A percentile compares a stretch with the other conserved stretches of the same genome.
Conservation (phyloP, 1,284 basidiomycete species). For the Microbotryum silenes-acaulis region DNA sequence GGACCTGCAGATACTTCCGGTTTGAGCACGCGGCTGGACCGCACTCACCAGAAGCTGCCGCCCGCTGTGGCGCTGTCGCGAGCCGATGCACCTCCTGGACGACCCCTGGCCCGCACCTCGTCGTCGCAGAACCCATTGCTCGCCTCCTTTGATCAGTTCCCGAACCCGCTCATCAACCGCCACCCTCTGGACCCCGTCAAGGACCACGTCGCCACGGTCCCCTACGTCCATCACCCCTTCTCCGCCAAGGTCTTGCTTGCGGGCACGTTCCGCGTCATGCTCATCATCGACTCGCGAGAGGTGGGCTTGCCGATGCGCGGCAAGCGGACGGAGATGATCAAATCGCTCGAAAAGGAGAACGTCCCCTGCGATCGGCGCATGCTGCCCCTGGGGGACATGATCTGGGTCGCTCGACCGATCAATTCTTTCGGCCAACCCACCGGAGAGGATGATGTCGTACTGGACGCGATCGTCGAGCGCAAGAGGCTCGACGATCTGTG, state of each 20-base stretch:
- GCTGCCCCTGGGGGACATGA: conserved; percentile 50
- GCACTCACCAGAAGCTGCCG: neutral
- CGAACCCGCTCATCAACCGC: conserved; percentile 11
- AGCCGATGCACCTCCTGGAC: neutral
- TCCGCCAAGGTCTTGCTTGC: conserved; percentile 44
- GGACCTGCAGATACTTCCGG: neutral
- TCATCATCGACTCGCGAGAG: conserved; percentile 52
- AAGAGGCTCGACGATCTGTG: conserved; percentile 52
- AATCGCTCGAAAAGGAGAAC: conserved; percentile 41
- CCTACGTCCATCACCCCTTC: conserved; percentile 37
- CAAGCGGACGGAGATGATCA: conserved; percentile 41
- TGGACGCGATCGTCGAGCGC: conserved; percentile 52
- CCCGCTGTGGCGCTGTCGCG: neutral
- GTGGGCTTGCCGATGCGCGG: conserved; percentile 33
- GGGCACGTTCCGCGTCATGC: conserved; percentile 48
- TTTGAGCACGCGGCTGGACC: neutral
- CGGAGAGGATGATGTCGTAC: conserved; percentile 44
- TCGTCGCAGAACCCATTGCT: conserved; percentile 9
- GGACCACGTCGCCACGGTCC: conserved; percentile 3
- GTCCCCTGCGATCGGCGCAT: conserved; percentile 46
- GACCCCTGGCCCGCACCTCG: neutral
- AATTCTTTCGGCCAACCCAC: conserved; percentile 35
- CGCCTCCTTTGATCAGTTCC: conserved; percentile 18
- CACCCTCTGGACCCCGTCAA: conserved; percentile 29
- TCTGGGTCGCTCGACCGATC: conserved; percentile 49